phyloP scores from a whole-genome alignment of 192 early-diverging fungal genomes.

The Polychytrium aggregatum region DNA sequence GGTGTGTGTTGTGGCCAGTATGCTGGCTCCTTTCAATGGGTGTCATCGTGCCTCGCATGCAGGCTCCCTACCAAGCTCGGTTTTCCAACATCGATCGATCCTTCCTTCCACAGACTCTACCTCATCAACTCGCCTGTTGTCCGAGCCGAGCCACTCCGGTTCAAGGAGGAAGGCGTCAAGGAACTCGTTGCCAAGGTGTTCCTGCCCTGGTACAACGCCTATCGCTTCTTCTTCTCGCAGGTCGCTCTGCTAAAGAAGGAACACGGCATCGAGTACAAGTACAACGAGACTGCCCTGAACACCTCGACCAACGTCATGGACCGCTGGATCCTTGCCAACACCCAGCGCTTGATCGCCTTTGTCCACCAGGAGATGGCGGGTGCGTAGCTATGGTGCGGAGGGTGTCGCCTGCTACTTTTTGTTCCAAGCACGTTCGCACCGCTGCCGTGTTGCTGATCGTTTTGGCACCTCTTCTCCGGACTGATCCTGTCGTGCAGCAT shows the following conservation, averaged over 20 bases:
- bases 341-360: slow-evolving; percentile 88
- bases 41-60: not conserved
- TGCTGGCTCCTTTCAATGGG: not conserved
- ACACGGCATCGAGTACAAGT: slow-evolving; percentile 65
- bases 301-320: slow-evolving; percentile 92
- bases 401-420: not conserved
- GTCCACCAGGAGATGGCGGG: slow-evolving; percentile 81
- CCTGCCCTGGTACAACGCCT: slow-evolving; percentile 98
- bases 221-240: slow-evolving; percentile 91
- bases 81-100: no score
- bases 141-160: slow-evolving; percentile 85
- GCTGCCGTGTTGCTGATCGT: no score
- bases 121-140: slow-evolving; percentile 97
- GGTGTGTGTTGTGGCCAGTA: slow-evolving; percentile 4
- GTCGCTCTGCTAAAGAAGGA: slow-evolving; percentile 80
- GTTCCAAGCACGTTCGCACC: no score
- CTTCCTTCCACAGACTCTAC: slow-evolving; percentile 71
- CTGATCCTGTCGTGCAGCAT: slow-evolving; percentile 35
- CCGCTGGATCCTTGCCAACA: slow-evolving; percentile 91
- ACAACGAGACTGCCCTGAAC: slow-evolving; percentile 51
- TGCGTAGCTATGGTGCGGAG: slow-evolving; percentile 3
- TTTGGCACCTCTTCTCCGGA: no score
- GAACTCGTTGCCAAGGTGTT: slow-evolving; percentile 87
- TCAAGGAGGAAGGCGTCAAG: slow-evolving; percentile 97
- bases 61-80: no score